phyloP scores from a whole-genome alignment of 2,329 filamentous ascomycete species.

The Talaromyces islandicus region DNA sequence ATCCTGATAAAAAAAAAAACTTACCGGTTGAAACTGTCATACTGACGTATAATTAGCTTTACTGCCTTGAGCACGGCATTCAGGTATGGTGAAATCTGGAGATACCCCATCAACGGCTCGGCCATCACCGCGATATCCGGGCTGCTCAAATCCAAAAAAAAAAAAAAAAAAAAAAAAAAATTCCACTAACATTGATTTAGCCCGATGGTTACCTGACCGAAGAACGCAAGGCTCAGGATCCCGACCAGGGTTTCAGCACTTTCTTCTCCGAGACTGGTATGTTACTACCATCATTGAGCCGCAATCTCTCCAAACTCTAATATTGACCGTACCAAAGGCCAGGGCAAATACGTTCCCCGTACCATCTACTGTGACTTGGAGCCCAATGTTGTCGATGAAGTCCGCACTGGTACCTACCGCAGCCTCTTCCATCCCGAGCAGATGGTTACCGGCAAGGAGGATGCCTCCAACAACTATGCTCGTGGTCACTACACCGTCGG shows the following conservation, averaged over 20 bases:
- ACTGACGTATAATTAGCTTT: constrained; percentile 58
- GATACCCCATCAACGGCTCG: constrained; percentile 20
- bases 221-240: constrained; percentile 88
- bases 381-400: constrained; percentile 98
- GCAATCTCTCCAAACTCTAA: neutral
- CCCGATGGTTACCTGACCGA: constrained; percentile 98
- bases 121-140: neutral
- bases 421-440: constrained; percentile 97
- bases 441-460: constrained; percentile 99
- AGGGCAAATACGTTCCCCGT: constrained; percentile 98
- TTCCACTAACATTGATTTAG: constrained; percentile 45
- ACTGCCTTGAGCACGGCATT: constrained; percentile 99
- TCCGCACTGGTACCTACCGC: constrained; percentile 94
- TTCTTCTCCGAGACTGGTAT: constrained; percentile 99
- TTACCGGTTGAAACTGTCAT: constrained; percentile 12
- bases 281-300: constrained; percentile 19
- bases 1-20: neutral
- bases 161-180: no score
- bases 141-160: constrained; percentile 12
- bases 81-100: constrained; percentile 56
- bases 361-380: constrained; percentile 99
- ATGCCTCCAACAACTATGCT: constrained; percentile 99
- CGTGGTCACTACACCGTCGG: constrained; percentile 99
- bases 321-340: constrained; percentile 51
- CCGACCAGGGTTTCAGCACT: constrained; percentile 97